Conservation (phyloP, 2,329 filamentous ascomycete species). For the Ophiostoma sp. region DNA sequence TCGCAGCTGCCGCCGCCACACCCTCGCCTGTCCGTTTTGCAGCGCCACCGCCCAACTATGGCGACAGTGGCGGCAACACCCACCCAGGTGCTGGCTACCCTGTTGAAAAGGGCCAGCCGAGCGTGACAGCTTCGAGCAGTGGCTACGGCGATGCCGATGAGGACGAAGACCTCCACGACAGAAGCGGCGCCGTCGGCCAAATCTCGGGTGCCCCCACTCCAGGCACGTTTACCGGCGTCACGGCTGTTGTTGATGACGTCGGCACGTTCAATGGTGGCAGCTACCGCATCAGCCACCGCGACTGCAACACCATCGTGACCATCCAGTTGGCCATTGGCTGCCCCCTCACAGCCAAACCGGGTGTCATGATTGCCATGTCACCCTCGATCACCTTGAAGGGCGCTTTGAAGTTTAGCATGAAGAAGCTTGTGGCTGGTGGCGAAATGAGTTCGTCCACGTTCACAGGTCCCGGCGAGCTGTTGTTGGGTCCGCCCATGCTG, state of each 20-base stretch:
- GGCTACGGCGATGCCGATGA: not conserved
- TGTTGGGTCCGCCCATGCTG: slow-evolving; percentile 76
- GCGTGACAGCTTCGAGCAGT: not conserved
- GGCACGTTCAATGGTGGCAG: slow-evolving; percentile 97
- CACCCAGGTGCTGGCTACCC: slow-evolving; percentile 31
- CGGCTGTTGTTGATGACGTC: slow-evolving; percentile 72
- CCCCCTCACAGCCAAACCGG: slow-evolving; percentile 77
- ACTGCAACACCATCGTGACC: slow-evolving; percentile 86
- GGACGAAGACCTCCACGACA: slow-evolving; percentile 34
- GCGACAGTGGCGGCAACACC: slow-evolving; percentile 27
- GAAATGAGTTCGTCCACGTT: slow-evolving; percentile 78
- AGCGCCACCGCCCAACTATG: slow-evolving; percentile 36
- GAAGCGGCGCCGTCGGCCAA: slow-evolving; percentile 38
- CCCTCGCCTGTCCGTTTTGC: slow-evolving; percentile 32
- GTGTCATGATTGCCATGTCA: slow-evolving; percentile 94
- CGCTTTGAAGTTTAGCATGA: slow-evolving; percentile 79
- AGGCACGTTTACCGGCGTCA: slow-evolving; percentile 64
- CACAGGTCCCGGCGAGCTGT: slow-evolving; percentile 86
- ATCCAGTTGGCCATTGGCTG: slow-evolving; percentile 87
- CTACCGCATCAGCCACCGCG: slow-evolving; percentile 88
- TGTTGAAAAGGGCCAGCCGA: slow-evolving; percentile 35
- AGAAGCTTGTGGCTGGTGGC: slow-evolving; percentile 83
- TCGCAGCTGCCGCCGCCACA: slow-evolving; percentile 21
- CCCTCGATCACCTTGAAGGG: slow-evolving; percentile 83
- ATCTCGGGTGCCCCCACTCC: slow-evolving; percentile 44